Conservation (phyloP, 768 basidiomycete species). For the Sporobolomyces roseus region DNA sequence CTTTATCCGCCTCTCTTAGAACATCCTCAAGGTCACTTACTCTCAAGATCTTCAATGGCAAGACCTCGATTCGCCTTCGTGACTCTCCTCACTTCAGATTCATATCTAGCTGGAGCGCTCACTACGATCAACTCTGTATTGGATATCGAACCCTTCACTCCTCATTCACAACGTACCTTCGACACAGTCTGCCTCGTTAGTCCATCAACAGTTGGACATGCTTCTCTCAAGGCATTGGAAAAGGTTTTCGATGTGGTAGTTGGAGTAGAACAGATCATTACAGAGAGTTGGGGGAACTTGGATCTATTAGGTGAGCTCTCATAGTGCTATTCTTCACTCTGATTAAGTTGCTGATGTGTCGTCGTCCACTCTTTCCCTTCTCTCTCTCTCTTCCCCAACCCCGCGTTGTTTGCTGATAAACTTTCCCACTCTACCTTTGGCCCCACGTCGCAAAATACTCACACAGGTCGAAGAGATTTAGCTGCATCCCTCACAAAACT, state of each 20-base stretch:
- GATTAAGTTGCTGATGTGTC: not conserved
- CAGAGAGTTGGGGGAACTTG: conserved; percentile 63
- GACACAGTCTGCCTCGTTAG: conserved; percentile 86
- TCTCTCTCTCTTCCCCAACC: conserved; percentile 5
- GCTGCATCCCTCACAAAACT: conserved; percentile 91
- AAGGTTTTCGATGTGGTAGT: conserved; percentile 77
- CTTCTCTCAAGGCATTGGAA: conserved; percentile 71
- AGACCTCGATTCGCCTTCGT: conserved; percentile 23
- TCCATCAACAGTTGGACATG: conserved; percentile 84
- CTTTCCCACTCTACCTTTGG: not conserved
- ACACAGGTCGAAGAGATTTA: conserved; percentile 84
- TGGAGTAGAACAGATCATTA: conserved; percentile 83
- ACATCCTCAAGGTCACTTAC: too few species aligned
- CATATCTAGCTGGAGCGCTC: conserved; percentile 89
- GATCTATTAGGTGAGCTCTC: conserved; percentile 68
- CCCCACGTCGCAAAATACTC: not conserved
- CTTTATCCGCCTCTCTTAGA: not conserved
- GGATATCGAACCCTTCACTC: conserved; percentile 60
- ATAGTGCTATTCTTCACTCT: too few species aligned
- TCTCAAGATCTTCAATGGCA: too few species aligned
- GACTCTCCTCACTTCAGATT: conserved; percentile 84
- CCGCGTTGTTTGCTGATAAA: not conserved
- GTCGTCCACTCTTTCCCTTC: not conserved
- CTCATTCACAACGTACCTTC: conserved; percentile 50
- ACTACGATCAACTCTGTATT: conserved; percentile 77